Percentiles rank a stretch among this genome's conserved stretches.
Conservation (phyloP, 176 grass and related monocot genomes). For the Bothriochloa decipiens region DNA sequence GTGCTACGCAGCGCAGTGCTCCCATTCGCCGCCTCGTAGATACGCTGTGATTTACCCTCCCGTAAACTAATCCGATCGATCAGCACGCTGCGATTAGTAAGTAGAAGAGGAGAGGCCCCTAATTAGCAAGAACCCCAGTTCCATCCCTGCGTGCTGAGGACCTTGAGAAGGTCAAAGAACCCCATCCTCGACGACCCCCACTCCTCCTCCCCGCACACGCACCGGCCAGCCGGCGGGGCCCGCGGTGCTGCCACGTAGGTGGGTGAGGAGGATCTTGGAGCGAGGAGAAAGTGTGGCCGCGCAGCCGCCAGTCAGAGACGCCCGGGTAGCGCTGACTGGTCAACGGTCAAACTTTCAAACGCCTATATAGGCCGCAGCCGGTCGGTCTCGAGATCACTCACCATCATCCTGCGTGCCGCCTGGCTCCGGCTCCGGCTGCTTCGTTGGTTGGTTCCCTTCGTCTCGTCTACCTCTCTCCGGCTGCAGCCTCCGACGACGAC, state of each 20-base stretch:
- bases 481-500: not conserved
- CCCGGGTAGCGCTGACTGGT: slow-evolving; percentile 54
- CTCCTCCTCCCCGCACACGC: not conserved
- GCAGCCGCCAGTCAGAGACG: slow-evolving; percentile 61
- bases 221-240: not conserved
- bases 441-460: too few relatives aligned
- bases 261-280: not conserved
- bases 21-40: slow-evolving; percentile 7
- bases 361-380: slow-evolving; percentile 46
- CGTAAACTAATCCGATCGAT: slow-evolving; percentile 6
- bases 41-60: not conserved
- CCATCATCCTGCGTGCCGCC: not conserved
- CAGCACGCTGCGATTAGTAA: slow-evolving; percentile 22
- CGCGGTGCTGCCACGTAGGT: not conserved
- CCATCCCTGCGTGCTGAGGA: too few relatives aligned
- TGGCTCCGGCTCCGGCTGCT: not conserved
- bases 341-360: slow-evolving; percentile 72
- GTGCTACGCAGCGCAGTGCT: not conserved
- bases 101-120: not conserved
- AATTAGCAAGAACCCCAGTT: not conserved
- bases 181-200: slow-evolving; percentile 14
- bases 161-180: slow-evolving; percentile 62
- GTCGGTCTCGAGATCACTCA: slow-evolving; percentile 26
- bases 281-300: not conserved
- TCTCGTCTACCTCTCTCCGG: not conserved